Percentiles rank a stretch among this genome's conserved stretches.
These are phyloP conservation scores for Leptodermis oblonga DNA, from an alignment of 257 asterid genomes.

Conservation along the genomic window DNA sequence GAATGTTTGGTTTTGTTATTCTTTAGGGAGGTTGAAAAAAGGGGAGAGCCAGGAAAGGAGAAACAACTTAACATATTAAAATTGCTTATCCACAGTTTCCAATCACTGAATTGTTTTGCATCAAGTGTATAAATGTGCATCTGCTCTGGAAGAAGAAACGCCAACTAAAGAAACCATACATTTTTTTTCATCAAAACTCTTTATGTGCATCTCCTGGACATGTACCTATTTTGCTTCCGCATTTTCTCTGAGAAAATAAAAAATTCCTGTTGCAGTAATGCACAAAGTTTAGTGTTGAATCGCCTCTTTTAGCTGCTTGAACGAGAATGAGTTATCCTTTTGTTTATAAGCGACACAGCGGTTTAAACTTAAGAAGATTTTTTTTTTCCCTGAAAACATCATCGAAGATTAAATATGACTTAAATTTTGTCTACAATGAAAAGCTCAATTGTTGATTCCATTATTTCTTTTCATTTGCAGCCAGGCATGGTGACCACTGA, in stretches of 20 bases:
- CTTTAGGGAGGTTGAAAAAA: neutral
- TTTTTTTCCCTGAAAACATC: too few species aligned
- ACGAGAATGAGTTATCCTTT: neutral
- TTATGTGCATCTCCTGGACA: neutral
- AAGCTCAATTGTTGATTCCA: conserved; percentile 1
- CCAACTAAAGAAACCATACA: neutral
- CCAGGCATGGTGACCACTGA: conserved; percentile 99
- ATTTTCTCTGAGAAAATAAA: neutral
- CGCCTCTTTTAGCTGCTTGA: neutral
- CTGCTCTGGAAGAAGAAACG: neutral
- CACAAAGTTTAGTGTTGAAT: neutral
- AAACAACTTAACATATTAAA: neutral
- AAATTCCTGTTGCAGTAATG: neutral
- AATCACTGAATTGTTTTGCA: neutral
- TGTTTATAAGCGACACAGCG: neutral
- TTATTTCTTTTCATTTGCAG: conserved; percentile 36
- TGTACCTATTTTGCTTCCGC: neutral
- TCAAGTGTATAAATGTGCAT: neutral
- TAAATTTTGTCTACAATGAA: neutral
- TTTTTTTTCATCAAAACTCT: neutral
- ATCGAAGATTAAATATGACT: neutral
- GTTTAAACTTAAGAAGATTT: neutral
- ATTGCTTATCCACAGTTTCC: neutral
- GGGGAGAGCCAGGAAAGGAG: neutral
- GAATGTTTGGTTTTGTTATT: neutral